Evolutionary conservation across 78 protist genomes (phyloP), one percentile per base, ranked within the genome.

Genomic region (Bodo saltans): DNA sequence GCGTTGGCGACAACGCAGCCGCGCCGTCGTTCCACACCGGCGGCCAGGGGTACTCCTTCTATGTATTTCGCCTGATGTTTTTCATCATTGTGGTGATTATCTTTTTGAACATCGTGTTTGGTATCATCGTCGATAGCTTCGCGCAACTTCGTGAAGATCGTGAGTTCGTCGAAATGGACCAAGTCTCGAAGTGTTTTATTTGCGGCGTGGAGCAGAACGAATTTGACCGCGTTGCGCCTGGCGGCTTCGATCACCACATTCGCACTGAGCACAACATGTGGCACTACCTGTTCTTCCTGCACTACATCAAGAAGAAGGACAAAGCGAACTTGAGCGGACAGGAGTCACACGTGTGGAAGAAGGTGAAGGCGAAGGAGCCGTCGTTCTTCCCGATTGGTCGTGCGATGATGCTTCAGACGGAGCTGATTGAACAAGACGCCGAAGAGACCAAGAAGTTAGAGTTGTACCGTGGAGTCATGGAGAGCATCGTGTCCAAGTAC

Each of bases 81-180:
- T 88, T 74, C 91, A 70, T 91, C 47, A 3, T 88, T 25, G 69
- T 91, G 37, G 82, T 87, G 39, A 74, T 87, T 34, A 70, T 91
- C 68, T 60, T 85, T 21, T 84, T 91, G 70, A 87, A 91, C 82
- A 88, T 91, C 80, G 84, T 91, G 71, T 78, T 88, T 42, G 92
- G 91, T 30, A 85, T 89, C 68, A 91, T 91, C 60, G 80, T 91
- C 84, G 94, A 91, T 82, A 89, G 92, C 27, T 91, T 91, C 52
- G 92, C 92, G 11, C 89, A 88, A 68, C 83, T 91, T 47, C 85
- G 94, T 4, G 81, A 85, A 73, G 76, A 83, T 72, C 72, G 88
- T 83, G 17, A 68, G 21, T 40, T 69, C 38, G 40, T 82, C 41
- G 75, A 60, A 29, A 74, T 73, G 70, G 82, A 40, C 47, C 34